phyloP scores from a whole-genome alignment of 2,329 filamentous ascomycete genomes.

The Penicillium sp. region DNA sequence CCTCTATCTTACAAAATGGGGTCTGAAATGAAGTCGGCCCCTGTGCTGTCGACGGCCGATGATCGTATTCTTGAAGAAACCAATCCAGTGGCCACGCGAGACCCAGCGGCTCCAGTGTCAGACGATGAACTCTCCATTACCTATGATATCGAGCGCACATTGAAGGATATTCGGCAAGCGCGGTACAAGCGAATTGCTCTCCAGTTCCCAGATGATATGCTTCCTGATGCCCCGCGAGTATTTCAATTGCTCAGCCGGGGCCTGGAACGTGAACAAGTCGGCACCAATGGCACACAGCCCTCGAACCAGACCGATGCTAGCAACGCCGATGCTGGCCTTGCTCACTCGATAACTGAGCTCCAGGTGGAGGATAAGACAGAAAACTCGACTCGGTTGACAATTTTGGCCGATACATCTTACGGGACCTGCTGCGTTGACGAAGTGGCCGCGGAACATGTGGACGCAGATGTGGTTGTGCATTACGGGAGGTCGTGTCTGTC shows the following conservation, averaged over 20 bases:
- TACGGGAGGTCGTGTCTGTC: constrained; percentile 92
- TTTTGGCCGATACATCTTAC: constrained; percentile 93
- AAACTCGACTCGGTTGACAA: constrained; percentile 59
- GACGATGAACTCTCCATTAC: constrained; percentile 70
- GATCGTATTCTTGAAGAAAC: constrained; percentile 58
- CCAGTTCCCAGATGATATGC: constrained; percentile 95
- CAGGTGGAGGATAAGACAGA: constrained; percentile 22
- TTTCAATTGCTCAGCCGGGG: constrained; percentile 62
- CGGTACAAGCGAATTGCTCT: constrained; percentile 76
- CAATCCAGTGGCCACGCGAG: constrained; percentile 40
- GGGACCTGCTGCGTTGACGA: constrained; percentile 97
- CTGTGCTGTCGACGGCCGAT: constrained; percentile 62
- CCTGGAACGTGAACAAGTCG: constrained; percentile 36
- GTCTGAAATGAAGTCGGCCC: constrained; percentile 45
- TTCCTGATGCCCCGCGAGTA: constrained; percentile 78
- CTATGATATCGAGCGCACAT: constrained; percentile 83
- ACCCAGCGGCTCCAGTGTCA: constrained; percentile 39
- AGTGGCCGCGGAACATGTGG: constrained; percentile 88
- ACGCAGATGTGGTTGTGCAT: constrained; percentile 88
- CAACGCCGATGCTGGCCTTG: constrained; percentile 17
- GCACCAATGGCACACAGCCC: constrained; percentile 12
- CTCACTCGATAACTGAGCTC: constrained; percentile 28
- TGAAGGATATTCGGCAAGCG: constrained; percentile 68
- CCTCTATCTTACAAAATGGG: constrained; percentile 22
- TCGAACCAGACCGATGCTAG: constrained; percentile 14